Base-by-base conservation (phyloP, 257 asterid genomes). In the Apocynum venetum region DNA sequence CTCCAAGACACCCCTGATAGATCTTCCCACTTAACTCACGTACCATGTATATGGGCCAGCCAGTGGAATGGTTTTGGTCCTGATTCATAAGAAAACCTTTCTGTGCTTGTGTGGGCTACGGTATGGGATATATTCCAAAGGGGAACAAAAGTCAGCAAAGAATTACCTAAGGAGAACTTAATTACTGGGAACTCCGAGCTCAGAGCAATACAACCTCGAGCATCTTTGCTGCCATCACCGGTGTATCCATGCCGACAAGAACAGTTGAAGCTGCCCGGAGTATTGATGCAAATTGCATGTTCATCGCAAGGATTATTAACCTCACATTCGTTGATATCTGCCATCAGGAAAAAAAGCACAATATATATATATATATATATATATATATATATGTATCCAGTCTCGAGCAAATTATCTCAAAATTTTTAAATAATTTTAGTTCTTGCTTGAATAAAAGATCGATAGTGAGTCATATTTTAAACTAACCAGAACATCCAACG, bases 251-350 rank as follows among this genome's bases (percentile, higher is more conserved):
- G 75, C 49, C 74, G 79, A 80, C 91, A 89, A 70, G 88, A n/a
- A 72, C 96, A 89, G 1, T 12, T 79, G 66, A 56, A 83, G 52
- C 83, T 46, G 3, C 96, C 96, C 0, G 48, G 74, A 0, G 56
- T 73, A 41, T 91, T 89, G 25, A 2, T 75, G 66, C 96, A 91
- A 12, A 75, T 74, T 55, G 81, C 92, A 31, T 82, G 61, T 52
- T 49, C 83, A 51, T 73, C 86, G 60, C 96, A 91, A 0, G 87
- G 90, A 80, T 79, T 84, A 64, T 47, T 76, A 38, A 55, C 69
- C 25, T 7, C 66, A 65, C 96, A 91, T 75, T 88, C 96, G 67
- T 91, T 75, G 57, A 84, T 78, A 81, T 91, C 94, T 91, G 76
- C 14, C 20, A 64, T 20, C 6, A 40, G 20, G 36, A 53, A 11